Evolutionary conservation across 805 yeast species (phyloP), one percentile per base, ranked within the genome.

Genomic region (Cyberlindnera meyerae): DNA sequence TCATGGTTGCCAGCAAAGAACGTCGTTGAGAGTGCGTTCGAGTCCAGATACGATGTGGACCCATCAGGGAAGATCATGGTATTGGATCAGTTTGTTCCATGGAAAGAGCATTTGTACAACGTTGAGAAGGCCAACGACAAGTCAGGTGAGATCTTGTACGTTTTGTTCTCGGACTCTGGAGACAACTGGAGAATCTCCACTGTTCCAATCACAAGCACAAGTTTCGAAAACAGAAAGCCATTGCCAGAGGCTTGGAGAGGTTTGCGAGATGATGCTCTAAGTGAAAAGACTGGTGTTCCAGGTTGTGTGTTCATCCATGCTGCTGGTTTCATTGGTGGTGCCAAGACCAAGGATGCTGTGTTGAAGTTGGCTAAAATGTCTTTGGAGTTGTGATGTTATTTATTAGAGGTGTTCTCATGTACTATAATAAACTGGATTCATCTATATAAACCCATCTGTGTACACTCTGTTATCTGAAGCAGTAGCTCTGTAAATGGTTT

Each of bases 321-420:
- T 29, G 85, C 95, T 28, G 97, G 98, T 0, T 93, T 93, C 63
- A 93, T 93, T 54, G 98, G 98, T 30, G 98, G 98, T 36, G 86
- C 90, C 39, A 70, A 78, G 54, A 73, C 94, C 17, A 66, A 70
- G 45, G 96, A 87, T 35, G 82, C 84, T 22, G 97, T 81, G 11
- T 57, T 87, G 40, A 62, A 75, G 54, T 70, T 93, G 61, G 97
- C 97, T 6, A 65, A 63, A 43, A 51, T 61, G 54, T 61, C 67
- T 31, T 43, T 65, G 33, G 37, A 35, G 33, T 16, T 17, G 33
- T 38, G n/a, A 29, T 17, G 27, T 15, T 12, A 31, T 18, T 18
- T 20, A 18, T 11, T 29, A 18, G 27, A 9, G 11, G 14, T 24
- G 13, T 24, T 9, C 13, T 8, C 24, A 8, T 21, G 11, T 21